These are phyloP conservation scores for Aspergillus melleus DNA, from an alignment of 2,329 filamentous ascomycete species.

Conservation along the genomic window DNA sequence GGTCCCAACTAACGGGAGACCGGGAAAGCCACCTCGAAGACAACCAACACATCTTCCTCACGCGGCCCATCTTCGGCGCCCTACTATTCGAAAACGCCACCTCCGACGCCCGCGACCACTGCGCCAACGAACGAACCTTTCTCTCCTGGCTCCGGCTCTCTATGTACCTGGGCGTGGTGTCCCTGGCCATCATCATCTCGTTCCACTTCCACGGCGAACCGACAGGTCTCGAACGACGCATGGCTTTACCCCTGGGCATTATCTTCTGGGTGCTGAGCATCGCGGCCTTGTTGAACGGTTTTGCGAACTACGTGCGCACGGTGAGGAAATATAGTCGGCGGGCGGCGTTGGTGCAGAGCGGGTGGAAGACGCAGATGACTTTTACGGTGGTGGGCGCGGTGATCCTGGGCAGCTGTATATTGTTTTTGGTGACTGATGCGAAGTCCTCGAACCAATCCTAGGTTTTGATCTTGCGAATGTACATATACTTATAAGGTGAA, in stretches of 20 bases:
- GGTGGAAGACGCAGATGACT: conserved; percentile 90
- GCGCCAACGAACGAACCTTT: conserved; percentile 70
- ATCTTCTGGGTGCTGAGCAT: conserved; percentile 84
- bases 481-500: background rate
- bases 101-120: conserved; percentile 67
- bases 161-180: conserved; percentile 87
- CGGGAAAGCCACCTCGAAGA: conserved; percentile 29
- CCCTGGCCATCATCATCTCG: conserved; percentile 85
- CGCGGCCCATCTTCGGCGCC: conserved; percentile 56
- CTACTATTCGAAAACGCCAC: conserved; percentile 67
- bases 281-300: conserved; percentile 71
- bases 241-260: conserved; percentile 80
- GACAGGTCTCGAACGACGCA: conserved; percentile 66
- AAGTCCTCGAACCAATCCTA: conserved; percentile 3
- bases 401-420: conserved; percentile 46
- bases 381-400: conserved; percentile 44
- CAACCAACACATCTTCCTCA: conserved; percentile 49
- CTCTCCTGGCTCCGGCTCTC: conserved; percentile 87
- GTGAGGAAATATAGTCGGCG: conserved; percentile 79
- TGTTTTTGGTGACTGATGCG: conserved; percentile 44
- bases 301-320: conserved; percentile 82
- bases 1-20: conserved; percentile 5
- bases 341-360: conserved; percentile 83
- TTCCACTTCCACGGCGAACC: conserved; percentile 84
- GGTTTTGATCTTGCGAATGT: too few relatives aligned